Percentiles rank a stretch among this genome's conserved stretches.
phyloP scores from a whole-genome alignment of 176 grass and related monocot species.

The Cenchrus purpureus region DNA sequence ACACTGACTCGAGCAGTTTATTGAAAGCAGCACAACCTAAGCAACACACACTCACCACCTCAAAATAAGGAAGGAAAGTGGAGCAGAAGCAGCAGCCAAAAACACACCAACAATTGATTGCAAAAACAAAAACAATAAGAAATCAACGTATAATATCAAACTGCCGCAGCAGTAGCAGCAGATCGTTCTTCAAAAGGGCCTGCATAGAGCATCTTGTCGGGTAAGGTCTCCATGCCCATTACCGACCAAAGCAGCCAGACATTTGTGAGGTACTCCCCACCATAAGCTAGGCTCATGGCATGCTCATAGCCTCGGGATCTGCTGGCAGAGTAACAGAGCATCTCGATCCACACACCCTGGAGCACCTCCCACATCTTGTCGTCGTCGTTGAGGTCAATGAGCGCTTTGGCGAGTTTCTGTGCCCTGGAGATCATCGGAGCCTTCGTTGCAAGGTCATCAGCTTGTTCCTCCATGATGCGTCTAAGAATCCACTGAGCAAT shows the following conservation, averaged over 20 bases:
- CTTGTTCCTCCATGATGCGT: too few species aligned
- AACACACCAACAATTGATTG: too few species aligned
- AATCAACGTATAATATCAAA: neutral
- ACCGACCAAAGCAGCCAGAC: neutral
- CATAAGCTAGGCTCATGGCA: neutral
- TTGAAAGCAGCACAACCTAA: neutral
- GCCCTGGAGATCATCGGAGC: neutral
- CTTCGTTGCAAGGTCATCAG: neutral
- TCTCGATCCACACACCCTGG: neutral
- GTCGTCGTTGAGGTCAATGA: neutral
- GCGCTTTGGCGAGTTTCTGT: neutral
- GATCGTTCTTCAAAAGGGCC: neutral
- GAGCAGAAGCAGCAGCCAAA: too few species aligned
- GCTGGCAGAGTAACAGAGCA: slow-evolving; percentile 2
- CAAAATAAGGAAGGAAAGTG: neutral
- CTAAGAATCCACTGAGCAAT: neutral
- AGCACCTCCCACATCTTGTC: neutral
- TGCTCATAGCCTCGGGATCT: neutral
- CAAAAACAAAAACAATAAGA: too few species aligned
- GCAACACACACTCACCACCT: neutral
- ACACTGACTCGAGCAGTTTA: neutral
- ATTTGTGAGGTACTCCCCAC: neutral
- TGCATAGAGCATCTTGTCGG: neutral
- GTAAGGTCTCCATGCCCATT: slow-evolving; percentile 6
- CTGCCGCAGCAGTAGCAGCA: neutral